Conservation (phyloP, 2,329 filamentous ascomycete species). For the Aspergillus alliaceus region DNA sequence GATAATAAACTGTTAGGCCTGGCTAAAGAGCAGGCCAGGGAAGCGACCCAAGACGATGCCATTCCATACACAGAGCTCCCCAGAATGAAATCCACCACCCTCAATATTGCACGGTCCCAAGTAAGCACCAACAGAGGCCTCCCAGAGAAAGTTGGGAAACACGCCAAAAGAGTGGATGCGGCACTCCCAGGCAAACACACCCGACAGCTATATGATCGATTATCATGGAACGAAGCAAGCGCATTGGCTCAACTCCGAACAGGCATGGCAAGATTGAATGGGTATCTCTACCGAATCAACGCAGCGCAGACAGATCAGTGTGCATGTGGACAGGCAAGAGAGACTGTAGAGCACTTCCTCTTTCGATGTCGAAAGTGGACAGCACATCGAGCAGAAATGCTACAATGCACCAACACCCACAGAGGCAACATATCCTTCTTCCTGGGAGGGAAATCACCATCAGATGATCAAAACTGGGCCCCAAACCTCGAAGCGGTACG, state of each 20-base stretch:
- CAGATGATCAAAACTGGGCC: constrained; percentile 24
- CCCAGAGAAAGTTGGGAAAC: constrained; percentile 23
- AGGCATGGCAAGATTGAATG: constrained; percentile 31
- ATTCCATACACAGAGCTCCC: too few species aligned
- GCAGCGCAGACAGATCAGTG: constrained; percentile 15
- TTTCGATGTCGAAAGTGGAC: constrained; percentile 26
- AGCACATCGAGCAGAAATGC: constrained; percentile 21
- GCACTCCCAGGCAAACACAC: constrained; percentile 31
- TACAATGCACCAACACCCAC: constrained; percentile 20
- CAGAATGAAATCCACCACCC: too few species aligned
- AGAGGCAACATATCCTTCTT: constrained; percentile 27
- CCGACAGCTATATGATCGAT: constrained; percentile 21
- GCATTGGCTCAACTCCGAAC: constrained; percentile 19
- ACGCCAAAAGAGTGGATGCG: constrained; percentile 25
- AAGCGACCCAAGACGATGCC: too few species aligned
- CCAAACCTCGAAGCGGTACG: constrained; percentile 30
- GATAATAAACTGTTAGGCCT: too few species aligned
- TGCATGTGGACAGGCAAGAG: too few species aligned
- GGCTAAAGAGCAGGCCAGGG: too few species aligned
- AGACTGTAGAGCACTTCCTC: too few species aligned
- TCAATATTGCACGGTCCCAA: constrained; percentile 24
- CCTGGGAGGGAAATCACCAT: constrained; percentile 24
- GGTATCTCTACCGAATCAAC: constrained; percentile 20
- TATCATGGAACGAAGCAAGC: constrained; percentile 29
- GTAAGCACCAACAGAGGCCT: constrained; percentile 14